Conservation (phyloP, 2,329 filamentous ascomycete genomes). For the Leptosphaerulina australis region DNA sequence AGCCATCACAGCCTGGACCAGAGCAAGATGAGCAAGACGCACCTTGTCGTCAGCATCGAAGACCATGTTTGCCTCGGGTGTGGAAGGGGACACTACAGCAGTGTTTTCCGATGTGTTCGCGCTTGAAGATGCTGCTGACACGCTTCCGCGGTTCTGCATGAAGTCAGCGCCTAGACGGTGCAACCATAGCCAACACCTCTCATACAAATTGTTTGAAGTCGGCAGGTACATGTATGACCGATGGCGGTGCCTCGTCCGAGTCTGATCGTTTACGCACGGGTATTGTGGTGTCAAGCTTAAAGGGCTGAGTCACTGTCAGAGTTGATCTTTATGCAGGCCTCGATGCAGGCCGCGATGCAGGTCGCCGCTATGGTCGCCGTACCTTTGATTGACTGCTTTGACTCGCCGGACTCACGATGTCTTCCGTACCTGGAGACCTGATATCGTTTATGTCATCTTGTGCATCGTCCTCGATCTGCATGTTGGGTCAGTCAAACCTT, state of each 20-base stretch:
- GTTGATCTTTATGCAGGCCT: neutral
- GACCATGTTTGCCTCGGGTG: constrained; percentile 48
- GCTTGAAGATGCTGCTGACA: constrained; percentile 37
- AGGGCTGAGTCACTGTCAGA: constrained; percentile 38
- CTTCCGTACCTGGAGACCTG: constrained; percentile 46
- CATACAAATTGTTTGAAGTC: constrained; percentile 80
- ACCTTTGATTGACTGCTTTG: constrained; percentile 42
- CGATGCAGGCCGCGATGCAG: constrained; percentile 3
- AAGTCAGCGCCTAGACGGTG: constrained; percentile 41
- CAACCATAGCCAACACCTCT: constrained; percentile 29
- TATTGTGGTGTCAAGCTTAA: constrained; percentile 55
- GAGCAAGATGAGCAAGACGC: constrained; percentile 34
- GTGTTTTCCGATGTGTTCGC: constrained; percentile 44
- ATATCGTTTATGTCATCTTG: constrained; percentile 56
- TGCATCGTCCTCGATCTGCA: constrained; percentile 74
- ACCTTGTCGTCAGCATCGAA: constrained; percentile 47
- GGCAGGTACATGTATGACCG: constrained; percentile 88
- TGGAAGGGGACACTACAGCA: constrained; percentile 47
- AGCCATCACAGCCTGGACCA: constrained; percentile 32
- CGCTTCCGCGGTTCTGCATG: constrained; percentile 38
- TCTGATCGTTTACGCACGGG: constrained; percentile 55
- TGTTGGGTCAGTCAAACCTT: constrained; percentile 30
- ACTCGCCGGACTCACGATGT: constrained; percentile 45
- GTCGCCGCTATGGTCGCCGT: constrained; percentile 17
- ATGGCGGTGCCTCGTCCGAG: constrained; percentile 78